phyloP scores from a whole-genome alignment of 441 rosid genomes.

The Euphorbia schlechtendalii region DNA sequence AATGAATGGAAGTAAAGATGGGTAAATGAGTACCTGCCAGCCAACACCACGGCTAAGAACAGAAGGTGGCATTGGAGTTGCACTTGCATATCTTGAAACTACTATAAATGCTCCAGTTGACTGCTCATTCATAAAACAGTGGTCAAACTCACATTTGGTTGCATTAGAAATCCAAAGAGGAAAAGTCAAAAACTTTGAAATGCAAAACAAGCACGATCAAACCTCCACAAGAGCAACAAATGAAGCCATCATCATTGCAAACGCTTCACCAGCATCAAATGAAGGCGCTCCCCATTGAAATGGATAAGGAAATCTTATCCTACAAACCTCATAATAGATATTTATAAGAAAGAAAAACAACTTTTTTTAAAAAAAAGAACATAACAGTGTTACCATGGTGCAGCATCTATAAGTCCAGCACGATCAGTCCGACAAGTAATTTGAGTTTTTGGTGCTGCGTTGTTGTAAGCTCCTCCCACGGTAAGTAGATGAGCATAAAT shows the following conservation, averaged over 20 bases:
- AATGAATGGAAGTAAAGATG: too few relatives aligned
- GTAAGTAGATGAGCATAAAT: constrained; percentile 87
- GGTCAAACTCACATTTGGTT: too few relatives aligned
- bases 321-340: too few relatives aligned
- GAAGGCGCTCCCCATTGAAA: constrained; percentile 98
- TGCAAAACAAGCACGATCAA: too few relatives aligned
- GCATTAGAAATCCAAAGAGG: too few relatives aligned
- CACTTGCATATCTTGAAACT: constrained; percentile 87
- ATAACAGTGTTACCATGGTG: constrained; percentile 59
- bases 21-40: constrained; percentile 99
- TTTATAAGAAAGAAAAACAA: too few relatives aligned
- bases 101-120: constrained; percentile 83
- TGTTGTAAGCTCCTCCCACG: constrained; percentile 84
- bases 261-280: constrained; percentile 97
- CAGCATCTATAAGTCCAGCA: constrained; percentile 74
- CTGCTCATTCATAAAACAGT: constrained; percentile 39
- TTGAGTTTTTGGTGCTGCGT: constrained; percentile 58
- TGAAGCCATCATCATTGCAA: constrained; percentile 99
- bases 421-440: constrained; percentile 84
- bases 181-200: too few relatives aligned
- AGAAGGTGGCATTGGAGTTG: constrained; percentile 84
- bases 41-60: constrained; percentile 95
- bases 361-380: too few relatives aligned
- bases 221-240: constrained; percentile 98
- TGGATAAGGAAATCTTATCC: constrained; percentile 96